These are phyloP conservation scores for Aspergillus sp. DNA, from an alignment of 2,329 filamentous ascomycete genomes.

Conservation along the genomic window DNA sequence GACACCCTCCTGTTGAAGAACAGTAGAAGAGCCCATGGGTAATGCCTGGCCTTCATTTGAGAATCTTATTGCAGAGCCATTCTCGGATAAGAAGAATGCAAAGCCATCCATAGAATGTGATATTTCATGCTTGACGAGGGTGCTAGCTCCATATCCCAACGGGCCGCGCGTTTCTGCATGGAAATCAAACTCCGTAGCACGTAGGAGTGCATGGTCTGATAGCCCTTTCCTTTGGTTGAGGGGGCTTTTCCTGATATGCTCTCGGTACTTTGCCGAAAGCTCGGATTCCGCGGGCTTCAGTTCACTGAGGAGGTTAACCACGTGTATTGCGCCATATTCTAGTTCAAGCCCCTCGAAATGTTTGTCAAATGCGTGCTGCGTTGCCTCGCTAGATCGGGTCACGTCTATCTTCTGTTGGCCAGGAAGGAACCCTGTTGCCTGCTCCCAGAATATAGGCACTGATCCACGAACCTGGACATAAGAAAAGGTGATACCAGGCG, in stretches of 20 bases:
- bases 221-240: slow-evolving; percentile 60
- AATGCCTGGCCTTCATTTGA: slow-evolving; percentile 43
- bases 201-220: slow-evolving; percentile 71
- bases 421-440: slow-evolving; percentile 80
- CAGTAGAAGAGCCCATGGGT: slow-evolving; percentile 55
- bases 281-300: slow-evolving; percentile 84
- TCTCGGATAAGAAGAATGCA: slow-evolving; percentile 85
- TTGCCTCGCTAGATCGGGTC: slow-evolving; percentile 83
- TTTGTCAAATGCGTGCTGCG: slow-evolving; percentile 91
- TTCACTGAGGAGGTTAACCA: slow-evolving; percentile 91
- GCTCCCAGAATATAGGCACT: slow-evolving; percentile 97
- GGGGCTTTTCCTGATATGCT: slow-evolving; percentile 72
- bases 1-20: slow-evolving; percentile 90
- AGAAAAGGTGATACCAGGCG: slow-evolving; percentile 76
- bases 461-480: slow-evolving; percentile 92
- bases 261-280: slow-evolving; percentile 74
- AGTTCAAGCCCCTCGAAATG: slow-evolving; percentile 87
- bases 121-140: slow-evolving; percentile 75
- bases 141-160: slow-evolving; percentile 86
- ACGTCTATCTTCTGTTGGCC: slow-evolving; percentile 93
- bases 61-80: slow-evolving; percentile 51
- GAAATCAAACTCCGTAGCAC: slow-evolving; percentile 89
- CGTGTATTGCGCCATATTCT: slow-evolving; percentile 84
- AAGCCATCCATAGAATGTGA: slow-evolving; percentile 79
- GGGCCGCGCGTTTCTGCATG: slow-evolving; percentile 89